Percentiles rank a stretch among this genome's conserved stretches.
Evolutionary conservation across 148 eudicot species (phyloP).

Genomic region (Chenopodium formosanum): DNA sequence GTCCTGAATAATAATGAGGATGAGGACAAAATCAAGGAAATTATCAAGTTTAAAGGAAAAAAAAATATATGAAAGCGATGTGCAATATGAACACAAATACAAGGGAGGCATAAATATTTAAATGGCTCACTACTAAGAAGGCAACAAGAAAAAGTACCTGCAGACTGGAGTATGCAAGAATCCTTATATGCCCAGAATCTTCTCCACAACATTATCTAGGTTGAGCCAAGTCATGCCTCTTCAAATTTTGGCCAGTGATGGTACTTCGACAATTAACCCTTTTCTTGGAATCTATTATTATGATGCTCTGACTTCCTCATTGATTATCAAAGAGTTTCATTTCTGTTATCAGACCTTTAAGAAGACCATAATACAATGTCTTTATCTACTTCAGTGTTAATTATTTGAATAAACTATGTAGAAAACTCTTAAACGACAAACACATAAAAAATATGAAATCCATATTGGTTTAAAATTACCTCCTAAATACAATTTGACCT

Average conservation of each 20-base stretch:
- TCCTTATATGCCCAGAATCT: not conserved
- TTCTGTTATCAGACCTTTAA: not conserved
- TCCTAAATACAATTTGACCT: too few relatives aligned
- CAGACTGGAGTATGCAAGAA: not conserved
- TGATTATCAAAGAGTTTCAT: not conserved
- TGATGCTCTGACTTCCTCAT: not conserved
- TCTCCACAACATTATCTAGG: not conserved
- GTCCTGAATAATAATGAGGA: not conserved
- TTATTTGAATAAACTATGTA: not conserved
- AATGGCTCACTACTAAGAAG: not conserved
- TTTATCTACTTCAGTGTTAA: not conserved
- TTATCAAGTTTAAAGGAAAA: too few relatives aligned
- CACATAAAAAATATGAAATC: not conserved
- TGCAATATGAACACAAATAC: not conserved
- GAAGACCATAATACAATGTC: not conserved
- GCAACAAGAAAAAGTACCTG: not conserved
- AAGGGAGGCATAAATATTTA: not conserved
- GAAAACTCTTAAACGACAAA: not conserved
- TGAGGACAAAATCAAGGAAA: not conserved
- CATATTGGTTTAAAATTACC: not conserved
- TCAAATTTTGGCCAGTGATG: not conserved
- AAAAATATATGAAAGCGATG: not conserved
- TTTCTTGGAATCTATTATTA: not conserved
- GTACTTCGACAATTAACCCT: not conserved
- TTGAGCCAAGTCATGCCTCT: not conserved